phyloP scores from a whole-genome alignment of 345 rosid genomes.

The sweet orange (Citrus sinensis) region DVS_A1.0 CM039168.1:2811501-2812000 shows the following conservation, averaged over 20 bases:
- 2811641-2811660: constrained; percentile 17
- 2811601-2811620: constrained; percentile 39
- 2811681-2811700: constrained; percentile 27
- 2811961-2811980: constrained; percentile 45
- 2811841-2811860: constrained; percentile 26
- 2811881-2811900: constrained; percentile 39
- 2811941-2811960: constrained; percentile 54
- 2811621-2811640: constrained; percentile 35
- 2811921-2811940: constrained; percentile 47
- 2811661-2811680: constrained; percentile 16
- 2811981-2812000: constrained; percentile 18
- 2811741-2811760: constrained; percentile 36
- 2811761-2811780: constrained; percentile 42
- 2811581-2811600: constrained; percentile 27
- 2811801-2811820: constrained; percentile 25
- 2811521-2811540: constrained; percentile 8
- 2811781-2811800: constrained; percentile 37
- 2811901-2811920: constrained; percentile 40
- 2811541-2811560: constrained; percentile 29
- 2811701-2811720: constrained; percentile 22
- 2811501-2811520: constrained; percentile 21
- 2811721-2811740: background rate
- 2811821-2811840: constrained; percentile 16
- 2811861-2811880: constrained; percentile 44
- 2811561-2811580: constrained; percentile 38